Percentiles rank a stretch among this genome's conserved stretches.
These are phyloP conservation scores for Debaryomyces psychrophilus DNA, from an alignment of 1,139 yeast species.

Conservation along the genomic window DNA sequence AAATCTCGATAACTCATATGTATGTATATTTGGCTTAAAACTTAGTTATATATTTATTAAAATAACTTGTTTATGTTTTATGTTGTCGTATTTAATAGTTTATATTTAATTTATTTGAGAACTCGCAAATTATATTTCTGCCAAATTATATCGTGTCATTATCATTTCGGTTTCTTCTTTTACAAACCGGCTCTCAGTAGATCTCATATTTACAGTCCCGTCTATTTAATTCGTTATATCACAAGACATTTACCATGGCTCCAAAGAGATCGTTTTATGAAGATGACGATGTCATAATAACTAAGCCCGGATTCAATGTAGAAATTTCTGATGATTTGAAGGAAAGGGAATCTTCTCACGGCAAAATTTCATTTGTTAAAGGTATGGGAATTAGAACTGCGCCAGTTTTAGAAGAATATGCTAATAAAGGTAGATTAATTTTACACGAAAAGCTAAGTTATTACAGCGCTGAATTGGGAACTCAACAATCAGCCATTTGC, in stretches of 20 bases:
- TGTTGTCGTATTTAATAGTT: background rate
- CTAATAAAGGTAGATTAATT: slow-evolving; percentile 40
- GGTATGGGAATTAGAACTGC: slow-evolving; percentile 59
- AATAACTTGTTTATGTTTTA: background rate
- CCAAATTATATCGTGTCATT: slow-evolving; percentile 2
- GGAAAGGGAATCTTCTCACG: slow-evolving; percentile 43
- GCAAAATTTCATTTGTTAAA: slow-evolving; percentile 44
- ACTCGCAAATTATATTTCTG: background rate
- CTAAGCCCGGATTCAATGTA: slow-evolving; percentile 52
- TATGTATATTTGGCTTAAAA: background rate
- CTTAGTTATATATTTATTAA: background rate
- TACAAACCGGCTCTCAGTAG: background rate
- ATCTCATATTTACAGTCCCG: background rate
- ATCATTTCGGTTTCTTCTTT: background rate
- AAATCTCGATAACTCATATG: too few relatives aligned
- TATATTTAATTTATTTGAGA: background rate
- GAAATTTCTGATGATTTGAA: slow-evolving; percentile 39
- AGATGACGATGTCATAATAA: slow-evolving; percentile 50
- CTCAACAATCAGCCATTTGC: slow-evolving; percentile 46
- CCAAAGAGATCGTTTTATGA: slow-evolving; percentile 49
- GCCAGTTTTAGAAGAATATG: slow-evolving; percentile 47
- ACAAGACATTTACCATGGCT: slow-evolving; percentile 8
- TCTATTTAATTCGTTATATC: background rate
- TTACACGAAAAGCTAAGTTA: slow-evolving; percentile 41
- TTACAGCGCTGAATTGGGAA: slow-evolving; percentile 45